Percentiles rank a stretch among this genome's conserved stretches.
phyloP scores from a whole-genome alignment of 140 eudicot species.

The Cichorium intybus region DNA sequence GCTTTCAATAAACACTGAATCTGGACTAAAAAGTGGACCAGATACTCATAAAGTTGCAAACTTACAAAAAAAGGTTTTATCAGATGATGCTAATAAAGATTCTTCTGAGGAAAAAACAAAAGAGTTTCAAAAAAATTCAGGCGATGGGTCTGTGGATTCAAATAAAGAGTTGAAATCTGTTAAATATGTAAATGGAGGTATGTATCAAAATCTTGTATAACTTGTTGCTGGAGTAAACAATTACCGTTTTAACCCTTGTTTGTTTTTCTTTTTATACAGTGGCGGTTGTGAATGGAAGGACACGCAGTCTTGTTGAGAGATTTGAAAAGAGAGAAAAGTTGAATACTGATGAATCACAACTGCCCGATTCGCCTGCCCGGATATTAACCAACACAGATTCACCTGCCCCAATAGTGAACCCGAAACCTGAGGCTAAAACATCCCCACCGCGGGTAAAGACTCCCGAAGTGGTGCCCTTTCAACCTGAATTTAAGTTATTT shows the following conservation, averaged over 20 bases:
- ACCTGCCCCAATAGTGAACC: constrained; percentile 26
- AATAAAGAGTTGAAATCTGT: constrained; percentile 46
- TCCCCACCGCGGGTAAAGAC: constrained; percentile 20
- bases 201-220: constrained; percentile 12
- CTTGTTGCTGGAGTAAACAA: not conserved
- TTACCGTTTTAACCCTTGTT: constrained; percentile 9
- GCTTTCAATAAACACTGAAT: constrained; percentile 37
- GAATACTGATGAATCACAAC: constrained; percentile 37
- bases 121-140: constrained; percentile 51
- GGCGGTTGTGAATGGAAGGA: constrained; percentile 85
- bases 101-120: constrained; percentile 43
- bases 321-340: constrained; percentile 69
- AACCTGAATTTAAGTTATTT: constrained; percentile 2
- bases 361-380: constrained; percentile 33
- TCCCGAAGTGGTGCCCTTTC: not conserved
- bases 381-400: constrained; percentile 29
- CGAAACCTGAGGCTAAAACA: constrained; percentile 18
- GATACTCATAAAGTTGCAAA: constrained; percentile 29
- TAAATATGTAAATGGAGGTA: constrained; percentile 89
- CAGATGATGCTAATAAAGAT: constrained; percentile 49
- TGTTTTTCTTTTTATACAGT: constrained; percentile 37
- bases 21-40: constrained; percentile 28
- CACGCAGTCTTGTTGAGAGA: constrained; percentile 89
- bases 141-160: constrained; percentile 39
- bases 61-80: constrained; percentile 32